Conservation (phyloP, 495 filamentous ascomycete species). For the Darksidea phi region DNA sequence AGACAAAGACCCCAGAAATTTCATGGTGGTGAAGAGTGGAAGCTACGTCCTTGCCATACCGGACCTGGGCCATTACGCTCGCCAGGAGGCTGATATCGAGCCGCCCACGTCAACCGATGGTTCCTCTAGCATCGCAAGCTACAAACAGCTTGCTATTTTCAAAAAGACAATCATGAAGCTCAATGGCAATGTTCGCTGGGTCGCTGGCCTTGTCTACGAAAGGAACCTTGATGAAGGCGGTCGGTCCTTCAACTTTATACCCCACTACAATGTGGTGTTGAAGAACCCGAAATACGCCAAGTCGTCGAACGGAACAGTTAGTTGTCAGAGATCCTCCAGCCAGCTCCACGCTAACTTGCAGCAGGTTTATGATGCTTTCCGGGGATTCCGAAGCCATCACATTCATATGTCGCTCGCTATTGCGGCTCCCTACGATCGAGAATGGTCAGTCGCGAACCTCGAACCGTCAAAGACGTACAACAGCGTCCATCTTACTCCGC, state of each 20-base stretch:
- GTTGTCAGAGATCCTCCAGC: not conserved
- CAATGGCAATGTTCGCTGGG: conserved; percentile 88
- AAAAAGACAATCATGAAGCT: conserved; percentile 99
- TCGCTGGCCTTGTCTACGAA: conserved; percentile 89
- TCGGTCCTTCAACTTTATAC: conserved; percentile 82
- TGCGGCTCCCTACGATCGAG: conserved; percentile 72
- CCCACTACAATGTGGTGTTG: conserved; percentile 87
- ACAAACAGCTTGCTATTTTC: conserved; percentile 75
- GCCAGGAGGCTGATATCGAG: conserved; percentile 56
- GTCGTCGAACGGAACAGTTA: conserved; percentile 44
- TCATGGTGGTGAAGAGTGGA: conserved; percentile 93
- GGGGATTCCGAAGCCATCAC: conserved; percentile 89
- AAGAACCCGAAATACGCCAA: conserved; percentile 74
- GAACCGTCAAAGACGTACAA: conserved; percentile 87
- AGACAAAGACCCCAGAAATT: conserved; percentile 80
- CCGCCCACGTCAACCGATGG: conserved; percentile 51
- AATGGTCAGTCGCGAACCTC: conserved; percentile 72
- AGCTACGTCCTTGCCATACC: conserved; percentile 93
- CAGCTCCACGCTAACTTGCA: conserved; percentile 32
- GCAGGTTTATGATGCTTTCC: conserved; percentile 81
- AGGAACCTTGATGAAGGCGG: conserved; percentile 62
- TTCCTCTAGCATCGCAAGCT: conserved; percentile 60
- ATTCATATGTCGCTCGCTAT: conserved; percentile 93
- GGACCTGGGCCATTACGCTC: conserved; percentile 85
- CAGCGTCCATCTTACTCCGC: conserved; percentile 84